phyloP scores from a whole-genome alignment of 352 stramenopile genomes.

The Globisporangium megalacanthum region DNA sequence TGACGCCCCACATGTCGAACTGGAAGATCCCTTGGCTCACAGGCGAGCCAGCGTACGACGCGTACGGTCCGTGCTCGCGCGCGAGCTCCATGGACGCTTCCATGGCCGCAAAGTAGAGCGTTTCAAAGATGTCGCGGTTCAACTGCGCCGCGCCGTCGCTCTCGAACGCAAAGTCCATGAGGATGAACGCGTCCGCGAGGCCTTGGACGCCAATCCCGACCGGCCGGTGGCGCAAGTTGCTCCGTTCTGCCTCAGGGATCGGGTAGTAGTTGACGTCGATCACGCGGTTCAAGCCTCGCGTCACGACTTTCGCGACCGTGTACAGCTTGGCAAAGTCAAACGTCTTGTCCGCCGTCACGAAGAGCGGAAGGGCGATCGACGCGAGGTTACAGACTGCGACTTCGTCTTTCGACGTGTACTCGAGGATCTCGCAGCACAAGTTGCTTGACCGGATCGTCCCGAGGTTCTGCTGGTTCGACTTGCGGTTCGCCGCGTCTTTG shows the following conservation, averaged over 20 bases:
- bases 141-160: conserved; percentile 86
- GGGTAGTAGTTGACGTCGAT: conserved; percentile 99
- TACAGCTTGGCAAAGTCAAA: conserved; percentile 98
- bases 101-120: conserved; percentile 98
- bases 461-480: conserved; percentile 99
- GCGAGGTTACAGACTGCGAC: conserved; percentile 99
- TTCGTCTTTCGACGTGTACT: conserved; percentile 98
- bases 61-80: conserved; percentile 92
- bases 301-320: conserved; percentile 95
- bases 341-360: conserved; percentile 86
- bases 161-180: conserved; percentile 97
- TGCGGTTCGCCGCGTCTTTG: conserved; percentile 98
- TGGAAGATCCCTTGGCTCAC: conserved; percentile 97
- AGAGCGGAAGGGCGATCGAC: conserved; percentile 95
- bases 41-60: conserved; percentile 95
- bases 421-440: conserved; percentile 99
- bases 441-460: conserved; percentile 99
- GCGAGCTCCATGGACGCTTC: conserved; percentile 96
- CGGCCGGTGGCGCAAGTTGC: conserved; percentile 97
- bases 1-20: conserved; percentile 98
- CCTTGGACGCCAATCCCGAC: conserved; percentile 99
- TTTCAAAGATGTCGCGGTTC: conserved; percentile 99
- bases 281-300: conserved; percentile 97
- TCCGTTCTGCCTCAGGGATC: conserved; percentile 80
- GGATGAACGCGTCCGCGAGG: conserved; percentile 97